Conservation (phyloP, 495 filamentous ascomycete species). For the Hyaloscypha hepaticicola region DNA sequence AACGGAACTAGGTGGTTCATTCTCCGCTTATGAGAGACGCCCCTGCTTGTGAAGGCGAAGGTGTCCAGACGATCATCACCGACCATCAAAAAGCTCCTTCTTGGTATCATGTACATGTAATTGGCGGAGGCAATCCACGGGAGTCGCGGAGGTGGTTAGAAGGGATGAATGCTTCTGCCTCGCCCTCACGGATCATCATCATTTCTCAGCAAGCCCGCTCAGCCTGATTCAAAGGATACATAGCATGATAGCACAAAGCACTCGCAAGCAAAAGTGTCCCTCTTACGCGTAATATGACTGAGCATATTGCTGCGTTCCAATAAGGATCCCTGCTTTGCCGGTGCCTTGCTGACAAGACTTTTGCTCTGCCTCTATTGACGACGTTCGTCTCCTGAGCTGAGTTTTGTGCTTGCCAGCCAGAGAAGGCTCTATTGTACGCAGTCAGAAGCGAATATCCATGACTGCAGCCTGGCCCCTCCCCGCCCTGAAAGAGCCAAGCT, state of each 20-base stretch:
- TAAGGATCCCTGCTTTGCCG: conserved; percentile 1
- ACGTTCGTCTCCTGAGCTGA: neutral
- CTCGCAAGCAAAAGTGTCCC: neutral
- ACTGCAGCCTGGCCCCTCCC: conserved; percentile 6
- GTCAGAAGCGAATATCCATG: neutral
- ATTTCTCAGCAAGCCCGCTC: conserved; percentile 5
- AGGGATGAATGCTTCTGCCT: neutral
- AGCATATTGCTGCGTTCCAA: neutral
- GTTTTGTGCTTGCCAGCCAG: neutral
- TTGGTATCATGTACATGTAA: conserved; percentile 9
- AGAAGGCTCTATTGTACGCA: neutral
- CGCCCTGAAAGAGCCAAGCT: neutral
- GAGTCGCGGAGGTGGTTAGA: conserved; percentile 2
- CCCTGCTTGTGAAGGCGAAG: conserved; percentile 4
- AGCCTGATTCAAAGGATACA: conserved; percentile 5
- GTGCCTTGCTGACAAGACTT: conserved; percentile 9
- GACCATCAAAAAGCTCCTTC: conserved; percentile 18
- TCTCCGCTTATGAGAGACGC: conserved; percentile 4
- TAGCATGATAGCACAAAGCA: no score
- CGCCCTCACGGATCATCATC: conserved; percentile 3
- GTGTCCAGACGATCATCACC: conserved; percentile 10
- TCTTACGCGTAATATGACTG: neutral
- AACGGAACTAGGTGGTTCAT: conserved; percentile 18
- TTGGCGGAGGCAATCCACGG: conserved; percentile 9
- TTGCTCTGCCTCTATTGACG: neutral